These are phyloP conservation scores for Salmacisia buchloeana DNA, from an alignment of 1,284 basidiomycete species.

Conservation along the genomic window DNA sequence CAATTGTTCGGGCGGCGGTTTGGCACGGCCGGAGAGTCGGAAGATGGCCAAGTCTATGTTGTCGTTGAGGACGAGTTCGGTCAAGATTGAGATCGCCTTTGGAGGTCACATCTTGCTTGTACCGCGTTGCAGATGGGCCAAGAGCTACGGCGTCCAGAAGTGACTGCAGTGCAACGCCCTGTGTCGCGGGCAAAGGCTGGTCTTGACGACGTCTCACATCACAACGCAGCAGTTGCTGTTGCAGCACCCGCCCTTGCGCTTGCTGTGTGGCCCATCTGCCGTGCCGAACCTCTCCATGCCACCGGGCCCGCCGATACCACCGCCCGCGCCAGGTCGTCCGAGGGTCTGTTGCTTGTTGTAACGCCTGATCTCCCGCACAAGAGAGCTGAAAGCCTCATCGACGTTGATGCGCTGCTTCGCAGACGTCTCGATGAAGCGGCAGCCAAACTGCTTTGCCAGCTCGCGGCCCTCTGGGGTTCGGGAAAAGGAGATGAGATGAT, in stretches of 20 bases:
- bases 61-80: not conserved
- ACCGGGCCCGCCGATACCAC: slow-evolving; percentile 25
- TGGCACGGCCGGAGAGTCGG: not conserved
- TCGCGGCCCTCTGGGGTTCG: slow-evolving; percentile 88
- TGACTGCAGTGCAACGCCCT: too few species aligned
- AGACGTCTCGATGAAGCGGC: slow-evolving; percentile 96
- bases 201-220: too few species aligned
- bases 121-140: too few species aligned
- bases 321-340: slow-evolving; percentile 42
- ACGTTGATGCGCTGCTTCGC: slow-evolving; percentile 98
- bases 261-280: slow-evolving; percentile 4
- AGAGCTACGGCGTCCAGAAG: too few species aligned
- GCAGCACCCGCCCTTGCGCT: slow-evolving; percentile 6
- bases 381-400: slow-evolving; percentile 94
- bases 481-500: not conserved
- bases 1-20: too few species aligned
- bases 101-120: too few species aligned
- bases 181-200: too few species aligned
- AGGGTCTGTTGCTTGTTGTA: slow-evolving; percentile 66
- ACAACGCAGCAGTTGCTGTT: not conserved
- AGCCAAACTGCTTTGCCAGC: slow-evolving; percentile 90
- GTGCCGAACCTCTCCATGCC: slow-evolving; percentile 25
- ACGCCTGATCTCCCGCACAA: slow-evolving; percentile 91
- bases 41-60: not conserved
- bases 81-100: too few species aligned